phyloP scores from a whole-genome alignment of 306 rosid genomes.

The Ochetophila trinervis region DNA sequence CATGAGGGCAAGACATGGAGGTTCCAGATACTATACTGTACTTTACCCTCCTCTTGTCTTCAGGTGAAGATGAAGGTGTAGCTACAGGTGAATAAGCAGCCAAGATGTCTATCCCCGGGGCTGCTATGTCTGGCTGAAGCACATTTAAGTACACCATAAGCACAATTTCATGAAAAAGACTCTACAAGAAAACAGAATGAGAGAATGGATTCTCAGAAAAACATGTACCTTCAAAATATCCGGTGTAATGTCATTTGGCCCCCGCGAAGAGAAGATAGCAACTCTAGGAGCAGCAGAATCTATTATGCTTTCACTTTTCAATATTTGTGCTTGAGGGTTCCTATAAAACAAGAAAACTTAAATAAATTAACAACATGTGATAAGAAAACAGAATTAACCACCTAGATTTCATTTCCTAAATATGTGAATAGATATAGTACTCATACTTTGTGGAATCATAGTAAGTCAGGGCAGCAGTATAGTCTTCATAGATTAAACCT shows the following conservation, averaged over 20 bases:
- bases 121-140: conserved; percentile 34
- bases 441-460: background rate
- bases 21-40: conserved; percentile 24
- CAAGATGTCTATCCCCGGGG: conserved; percentile 32
- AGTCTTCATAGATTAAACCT: background rate
- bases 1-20: conserved; percentile 42
- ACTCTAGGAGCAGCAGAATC: conserved; percentile 19
- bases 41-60: conserved; percentile 19
- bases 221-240: conserved; percentile 26
- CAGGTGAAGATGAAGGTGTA: background rate
- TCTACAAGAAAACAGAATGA: background rate
- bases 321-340: background rate
- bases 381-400: background rate
- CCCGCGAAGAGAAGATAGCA: conserved; percentile 27
- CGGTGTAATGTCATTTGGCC: conserved; percentile 17
- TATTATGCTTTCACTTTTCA: conserved; percentile 1
- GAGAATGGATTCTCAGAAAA: background rate
- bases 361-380: background rate
- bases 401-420: background rate
- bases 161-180: background rate
- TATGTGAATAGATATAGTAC: too few relatives aligned
- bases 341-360: background rate
- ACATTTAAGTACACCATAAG: background rate
- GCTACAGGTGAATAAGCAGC: conserved; percentile 19
- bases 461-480: background rate